These are phyloP conservation scores for Berkeleyomyces rouxiae DNA, from an alignment of 2,329 filamentous ascomycete genomes.

Conservation along the genomic window DNA sequence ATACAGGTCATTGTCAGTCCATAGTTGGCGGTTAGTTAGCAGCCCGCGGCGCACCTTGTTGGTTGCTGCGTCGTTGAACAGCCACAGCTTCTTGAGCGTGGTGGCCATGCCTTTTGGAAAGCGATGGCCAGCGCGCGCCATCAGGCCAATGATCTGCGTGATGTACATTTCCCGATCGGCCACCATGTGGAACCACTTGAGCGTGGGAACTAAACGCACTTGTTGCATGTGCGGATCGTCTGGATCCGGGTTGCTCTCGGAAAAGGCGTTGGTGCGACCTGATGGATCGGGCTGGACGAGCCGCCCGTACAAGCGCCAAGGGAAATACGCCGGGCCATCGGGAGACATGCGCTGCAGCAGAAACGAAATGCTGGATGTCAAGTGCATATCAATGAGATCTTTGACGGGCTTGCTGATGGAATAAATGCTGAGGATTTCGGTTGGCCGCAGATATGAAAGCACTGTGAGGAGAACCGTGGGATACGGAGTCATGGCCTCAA, in stretches of 20 bases:
- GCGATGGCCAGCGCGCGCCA: slow-evolving; percentile 41
- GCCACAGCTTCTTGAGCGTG: slow-evolving; percentile 52
- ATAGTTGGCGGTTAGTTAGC: slow-evolving; percentile 35
- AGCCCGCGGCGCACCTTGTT: slow-evolving; percentile 36
- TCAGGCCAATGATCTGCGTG: slow-evolving; percentile 43
- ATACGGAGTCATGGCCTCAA: slow-evolving; percentile 27
- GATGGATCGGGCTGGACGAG: slow-evolving; percentile 45
- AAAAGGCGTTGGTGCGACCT: slow-evolving; percentile 25
- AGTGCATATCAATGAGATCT: slow-evolving; percentile 38
- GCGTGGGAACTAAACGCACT: slow-evolving; percentile 39
- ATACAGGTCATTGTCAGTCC: slow-evolving; percentile 44
- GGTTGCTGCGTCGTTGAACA: slow-evolving; percentile 49
- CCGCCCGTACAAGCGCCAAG: slow-evolving; percentile 39
- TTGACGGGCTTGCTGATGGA: slow-evolving; percentile 47
- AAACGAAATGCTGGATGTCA: slow-evolving; percentile 39
- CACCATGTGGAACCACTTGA: slow-evolving; percentile 54
- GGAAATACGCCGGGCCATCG: slow-evolving; percentile 39
- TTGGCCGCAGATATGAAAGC: slow-evolving; percentile 25
- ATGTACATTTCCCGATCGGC: slow-evolving; percentile 38
- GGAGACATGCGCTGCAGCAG: slow-evolving; percentile 39
- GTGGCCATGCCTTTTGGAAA: slow-evolving; percentile 31
- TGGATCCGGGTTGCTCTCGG: slow-evolving; percentile 15
- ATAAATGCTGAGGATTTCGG: slow-evolving; percentile 48
- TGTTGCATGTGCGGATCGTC: slow-evolving; percentile 14
- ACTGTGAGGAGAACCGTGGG: slow-evolving; percentile 27